A percentile compares a stretch with the other conserved stretches of the same genome.
Evolutionary conservation across 2,329 filamentous ascomycete genomes (phyloP).

Genomic region (Corynespora cassiicola): DNA sequence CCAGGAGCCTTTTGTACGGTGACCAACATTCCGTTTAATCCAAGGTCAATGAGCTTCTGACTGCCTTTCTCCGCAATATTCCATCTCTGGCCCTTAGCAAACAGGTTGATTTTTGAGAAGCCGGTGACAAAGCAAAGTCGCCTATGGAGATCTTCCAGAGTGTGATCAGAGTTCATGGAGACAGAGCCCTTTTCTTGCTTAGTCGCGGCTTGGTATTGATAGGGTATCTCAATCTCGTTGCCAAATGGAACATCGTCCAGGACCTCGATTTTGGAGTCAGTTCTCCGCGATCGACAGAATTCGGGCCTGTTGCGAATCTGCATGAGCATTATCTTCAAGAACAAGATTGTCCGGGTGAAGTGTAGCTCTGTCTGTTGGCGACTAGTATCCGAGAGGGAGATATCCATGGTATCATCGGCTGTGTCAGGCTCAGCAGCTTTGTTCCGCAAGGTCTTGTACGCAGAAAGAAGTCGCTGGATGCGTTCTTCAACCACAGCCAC

Average conservation of each 20-base stretch:
- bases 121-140: conserved; percentile 73
- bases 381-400: conserved; percentile 31
- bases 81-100: conserved; percentile 72
- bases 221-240: conserved; percentile 68
- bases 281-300: conserved; percentile 35
- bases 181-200: conserved; percentile 66
- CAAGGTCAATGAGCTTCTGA: conserved; percentile 66
- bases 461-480: conserved; percentile 62
- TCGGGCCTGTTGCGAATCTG: conserved; percentile 38
- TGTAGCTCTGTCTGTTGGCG: conserved; percentile 26
- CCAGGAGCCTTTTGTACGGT: conserved; percentile 39
- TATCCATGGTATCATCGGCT: conserved; percentile 16
- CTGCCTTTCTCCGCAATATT: conserved; percentile 64
- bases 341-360: conserved; percentile 41
- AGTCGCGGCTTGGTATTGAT: conserved; percentile 75
- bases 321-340: conserved; percentile 40
- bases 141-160: conserved; percentile 71
- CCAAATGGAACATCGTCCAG: conserved; percentile 62
- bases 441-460: conserved; percentile 22
- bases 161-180: conserved; percentile 73
- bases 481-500: conserved; percentile 76
- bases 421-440: conserved; percentile 1
- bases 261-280: conserved; percentile 43
- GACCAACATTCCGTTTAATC: conserved; percentile 29
- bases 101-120: conserved; percentile 77